These are phyloP conservation scores for Rostrohypoxylon terebratum DNA, from an alignment of 495 filamentous ascomycete species.

Conservation along the genomic window DNA sequence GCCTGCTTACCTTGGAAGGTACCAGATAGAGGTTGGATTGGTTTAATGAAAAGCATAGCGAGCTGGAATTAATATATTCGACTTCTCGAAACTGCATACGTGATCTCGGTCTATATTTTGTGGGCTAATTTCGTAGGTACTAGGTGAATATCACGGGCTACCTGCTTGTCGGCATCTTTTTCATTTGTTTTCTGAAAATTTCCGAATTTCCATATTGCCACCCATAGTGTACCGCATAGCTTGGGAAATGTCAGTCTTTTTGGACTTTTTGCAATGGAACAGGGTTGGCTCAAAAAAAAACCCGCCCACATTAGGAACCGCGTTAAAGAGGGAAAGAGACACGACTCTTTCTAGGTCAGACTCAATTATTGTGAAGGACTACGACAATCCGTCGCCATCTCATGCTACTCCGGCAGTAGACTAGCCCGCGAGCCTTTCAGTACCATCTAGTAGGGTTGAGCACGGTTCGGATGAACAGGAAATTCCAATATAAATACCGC, in stretches of 20 bases:
- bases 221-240: background rate
- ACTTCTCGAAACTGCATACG: background rate
- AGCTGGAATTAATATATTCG: constrained; percentile 13
- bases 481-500: too few species aligned
- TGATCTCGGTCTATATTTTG: background rate
- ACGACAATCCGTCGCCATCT: background rate
- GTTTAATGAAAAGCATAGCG: constrained; percentile 1
- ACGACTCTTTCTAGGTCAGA: background rate
- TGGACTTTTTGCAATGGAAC: too few species aligned
- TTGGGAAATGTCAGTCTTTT: too few species aligned
- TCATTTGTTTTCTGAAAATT: too few species aligned
- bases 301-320: too few species aligned
- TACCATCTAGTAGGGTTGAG: background rate
- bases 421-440: background rate
- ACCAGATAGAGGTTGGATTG: constrained; percentile 25
- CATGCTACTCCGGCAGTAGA: background rate
- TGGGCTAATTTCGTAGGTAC: background rate
- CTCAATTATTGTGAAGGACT: background rate
- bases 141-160: too few species aligned
- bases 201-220: too few species aligned
- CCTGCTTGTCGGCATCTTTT: too few species aligned
- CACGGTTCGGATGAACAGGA: too few species aligned
- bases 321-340: too few species aligned
- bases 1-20: too few species aligned
- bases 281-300: too few species aligned